Evolutionary conservation across 176 grass and related monocot species (phyloP).

Genomic region (Puccinellia tenuiflora): DNA sequence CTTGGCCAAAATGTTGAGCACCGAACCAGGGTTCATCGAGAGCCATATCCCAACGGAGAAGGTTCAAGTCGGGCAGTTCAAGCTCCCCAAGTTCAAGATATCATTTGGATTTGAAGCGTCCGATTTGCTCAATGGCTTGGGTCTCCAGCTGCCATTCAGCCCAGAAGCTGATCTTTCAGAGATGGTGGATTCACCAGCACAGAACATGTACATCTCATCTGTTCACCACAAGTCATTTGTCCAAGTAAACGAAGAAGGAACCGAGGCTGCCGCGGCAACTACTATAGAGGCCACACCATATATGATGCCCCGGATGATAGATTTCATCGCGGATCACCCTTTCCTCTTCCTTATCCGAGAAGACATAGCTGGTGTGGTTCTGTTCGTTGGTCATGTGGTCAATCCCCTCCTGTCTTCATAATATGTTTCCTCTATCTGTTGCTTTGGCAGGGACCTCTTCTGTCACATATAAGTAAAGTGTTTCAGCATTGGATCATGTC

Average conservation of each 20-base stretch:
- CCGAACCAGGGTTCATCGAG: conserved; percentile 42
- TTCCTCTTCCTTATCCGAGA: no score
- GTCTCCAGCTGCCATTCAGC: conserved; percentile 20
- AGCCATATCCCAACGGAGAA: conserved; percentile 33
- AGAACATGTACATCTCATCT: conserved; percentile 35
- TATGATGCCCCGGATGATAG: no score
- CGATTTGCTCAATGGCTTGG: conserved; percentile 37
- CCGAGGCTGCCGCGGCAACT: neutral
- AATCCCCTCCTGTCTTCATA: neutral
- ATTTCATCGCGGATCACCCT: no score
- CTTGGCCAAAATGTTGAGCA: conserved; percentile 43
- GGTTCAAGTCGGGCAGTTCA: conserved; percentile 45
- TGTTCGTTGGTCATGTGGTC: no score
- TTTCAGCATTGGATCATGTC: no score
- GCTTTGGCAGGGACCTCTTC: no score
- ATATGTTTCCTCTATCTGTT: neutral
- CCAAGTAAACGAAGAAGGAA: neutral
- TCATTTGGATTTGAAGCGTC: conserved; percentile 52
- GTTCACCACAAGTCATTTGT: conserved; percentile 29
- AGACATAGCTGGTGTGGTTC: no score
- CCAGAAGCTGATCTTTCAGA: neutral
- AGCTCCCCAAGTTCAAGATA: conserved; percentile 78
- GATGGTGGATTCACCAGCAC: neutral
- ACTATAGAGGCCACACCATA: neutral
- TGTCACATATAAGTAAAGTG: no score